Evolutionary conservation across 2,329 filamentous ascomycete species (phyloP).

Genomic region (Biscogniauxia marginata): DNA sequence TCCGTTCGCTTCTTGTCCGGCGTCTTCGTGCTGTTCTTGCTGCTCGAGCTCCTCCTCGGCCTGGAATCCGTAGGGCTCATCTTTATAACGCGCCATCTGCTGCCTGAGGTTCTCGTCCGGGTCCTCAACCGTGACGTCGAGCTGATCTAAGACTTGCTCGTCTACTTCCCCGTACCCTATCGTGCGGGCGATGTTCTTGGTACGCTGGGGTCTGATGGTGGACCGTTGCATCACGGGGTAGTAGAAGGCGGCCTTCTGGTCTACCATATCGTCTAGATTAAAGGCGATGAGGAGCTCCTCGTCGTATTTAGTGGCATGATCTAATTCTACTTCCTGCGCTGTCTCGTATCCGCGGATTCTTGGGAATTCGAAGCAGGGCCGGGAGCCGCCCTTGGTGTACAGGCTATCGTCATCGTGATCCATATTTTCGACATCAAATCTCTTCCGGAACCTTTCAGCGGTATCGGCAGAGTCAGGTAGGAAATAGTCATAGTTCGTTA

Average conservation of each 20-base stretch:
- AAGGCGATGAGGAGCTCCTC: constrained; percentile 62
- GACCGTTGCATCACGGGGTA: constrained; percentile 67
- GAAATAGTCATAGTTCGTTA: constrained; percentile 67
- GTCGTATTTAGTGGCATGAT: constrained; percentile 59
- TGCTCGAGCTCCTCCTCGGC: constrained; percentile 30
- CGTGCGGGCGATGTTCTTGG: constrained; percentile 60
- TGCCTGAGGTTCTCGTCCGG: constrained; percentile 52
- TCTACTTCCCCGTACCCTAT: constrained; percentile 47
- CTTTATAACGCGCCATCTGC: constrained; percentile 53
- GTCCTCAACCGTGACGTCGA: constrained; percentile 55
- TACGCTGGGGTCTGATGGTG: constrained; percentile 60
- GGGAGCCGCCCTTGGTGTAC: constrained; percentile 50
- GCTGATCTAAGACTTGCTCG: constrained; percentile 53
- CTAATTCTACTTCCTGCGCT: constrained; percentile 54
- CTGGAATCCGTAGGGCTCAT: constrained; percentile 47
- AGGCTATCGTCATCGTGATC: constrained; percentile 53
- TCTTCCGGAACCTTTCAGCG: constrained; percentile 56
- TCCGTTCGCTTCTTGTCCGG: constrained; percentile 17
- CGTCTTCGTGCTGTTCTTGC: constrained; percentile 18
- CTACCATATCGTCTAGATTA: constrained; percentile 47
- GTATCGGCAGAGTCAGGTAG: constrained; percentile 50
- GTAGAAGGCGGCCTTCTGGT: constrained; percentile 62
- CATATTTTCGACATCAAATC: constrained; percentile 58
- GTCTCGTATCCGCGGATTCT: constrained; percentile 66
- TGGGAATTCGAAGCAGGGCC: constrained; percentile 58